A percentile compares a stretch with the other conserved stretches of the same genome.
Conservation (phyloP, 805 yeast genomes). For the Clavispora asparagi region DNA sequence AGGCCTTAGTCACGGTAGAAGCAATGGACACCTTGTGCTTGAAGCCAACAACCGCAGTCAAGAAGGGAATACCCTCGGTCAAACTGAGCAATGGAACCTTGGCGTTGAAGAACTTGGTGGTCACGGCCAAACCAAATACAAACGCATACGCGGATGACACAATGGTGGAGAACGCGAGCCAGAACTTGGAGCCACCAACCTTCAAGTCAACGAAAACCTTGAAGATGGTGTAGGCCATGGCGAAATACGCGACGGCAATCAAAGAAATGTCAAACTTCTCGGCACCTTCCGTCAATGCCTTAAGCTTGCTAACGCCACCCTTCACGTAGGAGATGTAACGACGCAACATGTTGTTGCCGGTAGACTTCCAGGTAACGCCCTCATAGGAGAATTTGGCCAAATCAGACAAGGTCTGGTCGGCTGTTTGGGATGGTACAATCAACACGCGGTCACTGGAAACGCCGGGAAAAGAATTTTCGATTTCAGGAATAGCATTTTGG, state of each 20-base stretch:
- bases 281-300: slow-evolving; percentile 56
- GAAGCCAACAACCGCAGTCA: slow-evolving; percentile 89
- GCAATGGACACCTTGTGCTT: slow-evolving; percentile 78
- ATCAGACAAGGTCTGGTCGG: slow-evolving; percentile 18
- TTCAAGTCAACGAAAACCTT: slow-evolving; percentile 74
- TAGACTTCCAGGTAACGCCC: slow-evolving; percentile 56
- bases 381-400: slow-evolving; percentile 26
- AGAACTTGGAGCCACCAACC: slow-evolving; percentile 73
- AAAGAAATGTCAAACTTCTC: slow-evolving; percentile 81
- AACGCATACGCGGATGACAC: slow-evolving; percentile 80
- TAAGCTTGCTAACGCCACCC: slow-evolving; percentile 34
- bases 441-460: slow-evolving; percentile 37
- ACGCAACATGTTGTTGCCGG: slow-evolving; percentile 51
- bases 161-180: slow-evolving; percentile 79
- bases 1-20: slow-evolving; percentile 45
- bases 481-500: slow-evolving; percentile 34
- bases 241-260: slow-evolving; percentile 73
- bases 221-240: slow-evolving; percentile 80
- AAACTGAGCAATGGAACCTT: slow-evolving; percentile 68
- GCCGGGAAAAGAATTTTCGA: slow-evolving; percentile 25
- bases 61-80: slow-evolving; percentile 89
- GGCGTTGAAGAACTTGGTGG: slow-evolving; percentile 50
- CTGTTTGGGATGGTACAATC: slow-evolving; percentile 27
- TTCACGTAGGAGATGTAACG: slow-evolving; percentile 51
- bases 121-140: slow-evolving; percentile 62